Evolutionary conservation across 257 asterid genomes (phyloP).

Genomic region (Perilla frutescens): DNA sequence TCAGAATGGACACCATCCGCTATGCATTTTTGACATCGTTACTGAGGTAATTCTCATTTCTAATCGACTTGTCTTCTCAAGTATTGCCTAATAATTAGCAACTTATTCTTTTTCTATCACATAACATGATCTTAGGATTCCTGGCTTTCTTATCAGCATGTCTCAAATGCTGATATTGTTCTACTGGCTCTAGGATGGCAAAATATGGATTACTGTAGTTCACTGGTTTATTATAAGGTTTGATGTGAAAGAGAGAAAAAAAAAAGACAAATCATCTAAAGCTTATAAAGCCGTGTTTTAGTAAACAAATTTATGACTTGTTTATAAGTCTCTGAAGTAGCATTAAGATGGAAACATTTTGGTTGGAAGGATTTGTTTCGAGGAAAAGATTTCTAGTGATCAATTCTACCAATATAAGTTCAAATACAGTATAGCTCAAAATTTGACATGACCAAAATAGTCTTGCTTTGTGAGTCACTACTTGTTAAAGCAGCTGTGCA

Average conservation of each 20-base stretch:
- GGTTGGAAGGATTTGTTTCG: neutral
- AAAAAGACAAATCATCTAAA: neutral
- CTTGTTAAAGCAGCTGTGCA: conserved; percentile 9
- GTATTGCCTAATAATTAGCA: conserved; percentile 23
- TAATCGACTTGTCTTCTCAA: conserved; percentile 26
- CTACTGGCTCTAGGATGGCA: neutral
- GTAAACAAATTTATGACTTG: conserved; percentile 1
- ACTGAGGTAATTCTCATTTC: conserved; percentile 63
- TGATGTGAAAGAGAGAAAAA: neutral
- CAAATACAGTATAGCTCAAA: neutral
- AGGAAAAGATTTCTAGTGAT: neutral
- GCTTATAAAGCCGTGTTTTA: neutral
- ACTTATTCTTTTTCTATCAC: conserved; percentile 17
- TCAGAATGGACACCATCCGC: conserved; percentile 97
- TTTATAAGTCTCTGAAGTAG: neutral
- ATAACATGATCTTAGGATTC: conserved; percentile 18
- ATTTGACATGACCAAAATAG: neutral
- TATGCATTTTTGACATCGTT: conserved; percentile 92
- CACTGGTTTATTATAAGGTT: neutral
- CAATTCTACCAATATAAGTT: neutral
- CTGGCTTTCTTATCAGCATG: neutral
- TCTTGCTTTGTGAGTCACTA: neutral
- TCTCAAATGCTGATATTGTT: conserved; percentile 24
- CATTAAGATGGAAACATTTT: neutral
- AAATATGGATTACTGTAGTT: too few species aligned